These are phyloP conservation scores for Termitomyces sp. DNA, from an alignment of 768 basidiomycete species.

Conservation along the genomic window DNA sequence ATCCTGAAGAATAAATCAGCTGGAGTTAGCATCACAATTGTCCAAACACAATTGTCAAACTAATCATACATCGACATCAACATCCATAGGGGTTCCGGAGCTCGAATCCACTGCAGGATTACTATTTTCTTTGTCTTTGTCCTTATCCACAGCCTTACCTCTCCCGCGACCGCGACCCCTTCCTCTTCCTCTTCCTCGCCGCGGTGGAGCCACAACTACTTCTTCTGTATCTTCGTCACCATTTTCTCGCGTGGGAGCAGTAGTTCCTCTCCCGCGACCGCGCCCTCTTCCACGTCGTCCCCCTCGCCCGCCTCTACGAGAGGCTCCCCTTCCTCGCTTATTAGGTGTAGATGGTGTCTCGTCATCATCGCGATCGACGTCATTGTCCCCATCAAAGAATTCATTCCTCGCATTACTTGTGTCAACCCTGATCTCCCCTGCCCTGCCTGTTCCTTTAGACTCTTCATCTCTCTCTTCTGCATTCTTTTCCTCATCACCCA, in stretches of 20 bases:
- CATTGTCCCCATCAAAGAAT: slow-evolving; percentile 70
- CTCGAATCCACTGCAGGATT: slow-evolving; percentile 19
- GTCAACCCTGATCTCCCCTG: slow-evolving; percentile 56
- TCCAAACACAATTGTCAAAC: background rate
- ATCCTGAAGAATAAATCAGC: background rate
- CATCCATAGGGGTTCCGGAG: slow-evolving; percentile 16
- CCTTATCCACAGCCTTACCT: slow-evolving; percentile 22
- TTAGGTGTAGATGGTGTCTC: slow-evolving; percentile 4
- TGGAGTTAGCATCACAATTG: background rate
- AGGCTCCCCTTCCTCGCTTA: slow-evolving; percentile 18
- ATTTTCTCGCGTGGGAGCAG: slow-evolving; percentile 23
- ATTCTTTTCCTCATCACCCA: slow-evolving; percentile 45
- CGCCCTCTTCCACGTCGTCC: slow-evolving; percentile 23
- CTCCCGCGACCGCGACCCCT: slow-evolving; percentile 32
- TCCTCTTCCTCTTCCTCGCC: slow-evolving; percentile 30
- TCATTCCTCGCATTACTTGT: slow-evolving; percentile 58
- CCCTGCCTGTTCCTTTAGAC: slow-evolving; percentile 41
- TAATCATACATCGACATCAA: slow-evolving; percentile 12
- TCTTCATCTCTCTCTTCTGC: slow-evolving; percentile 48
- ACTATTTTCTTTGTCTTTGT: slow-evolving; percentile 30
- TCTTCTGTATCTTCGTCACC: slow-evolving; percentile 37
- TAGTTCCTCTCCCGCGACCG: slow-evolving; percentile 19
- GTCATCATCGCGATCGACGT: slow-evolving; percentile 52
- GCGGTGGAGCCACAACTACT: slow-evolving; percentile 26
- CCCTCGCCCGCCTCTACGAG: slow-evolving; percentile 31